phyloP scores from a whole-genome alignment of 768 basidiomycete genomes.

The Vararia minispora region DNA sequence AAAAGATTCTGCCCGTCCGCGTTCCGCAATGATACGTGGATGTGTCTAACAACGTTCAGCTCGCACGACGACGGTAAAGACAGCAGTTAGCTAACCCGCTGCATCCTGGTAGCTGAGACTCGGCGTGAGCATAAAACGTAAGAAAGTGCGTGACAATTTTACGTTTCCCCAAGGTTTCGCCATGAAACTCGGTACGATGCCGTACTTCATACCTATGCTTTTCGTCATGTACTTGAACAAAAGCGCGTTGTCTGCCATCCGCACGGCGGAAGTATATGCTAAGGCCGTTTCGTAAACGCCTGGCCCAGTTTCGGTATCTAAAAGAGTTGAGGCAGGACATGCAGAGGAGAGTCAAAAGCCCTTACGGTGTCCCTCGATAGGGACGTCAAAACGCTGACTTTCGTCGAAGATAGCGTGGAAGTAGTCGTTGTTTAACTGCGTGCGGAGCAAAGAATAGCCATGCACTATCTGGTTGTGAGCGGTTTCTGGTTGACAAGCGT shows the following conservation, averaged over 20 bases:
- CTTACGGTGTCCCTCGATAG: constrained; percentile 79
- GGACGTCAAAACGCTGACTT: constrained; percentile 58
- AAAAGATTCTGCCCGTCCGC: constrained; percentile 66
- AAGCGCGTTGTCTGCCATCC: constrained; percentile 87
- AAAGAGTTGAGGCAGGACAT: background rate
- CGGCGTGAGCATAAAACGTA: background rate
- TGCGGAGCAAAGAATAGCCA: constrained; percentile 88
- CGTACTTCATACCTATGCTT: constrained; percentile 82
- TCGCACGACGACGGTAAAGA: too few species aligned
- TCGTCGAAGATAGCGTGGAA: constrained; percentile 84
- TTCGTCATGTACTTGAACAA: constrained; percentile 91
- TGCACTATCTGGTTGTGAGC: constrained; percentile 54
- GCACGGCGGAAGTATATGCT: constrained; percentile 65
- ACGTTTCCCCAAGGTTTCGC: constrained; percentile 95
- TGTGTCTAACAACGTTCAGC: constrained; percentile 53
- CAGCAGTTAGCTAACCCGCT: constrained; percentile 53
- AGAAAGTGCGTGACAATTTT: constrained; percentile 19
- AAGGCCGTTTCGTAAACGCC: constrained; percentile 83
- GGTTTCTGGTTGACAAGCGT: background rate
- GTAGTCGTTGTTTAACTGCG: constrained; percentile 81
- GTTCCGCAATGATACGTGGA: constrained; percentile 81
- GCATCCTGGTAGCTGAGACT: constrained; percentile 76
- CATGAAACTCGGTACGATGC: constrained; percentile 94
- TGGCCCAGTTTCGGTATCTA: constrained; percentile 90
- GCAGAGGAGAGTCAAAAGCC: background rate